A percentile compares a stretch with the other conserved stretches of the same genome.
Evolutionary conservation across 1,284 basidiomycete genomes (phyloP).

Genomic region (Apiotrichum siamense): DNA sequence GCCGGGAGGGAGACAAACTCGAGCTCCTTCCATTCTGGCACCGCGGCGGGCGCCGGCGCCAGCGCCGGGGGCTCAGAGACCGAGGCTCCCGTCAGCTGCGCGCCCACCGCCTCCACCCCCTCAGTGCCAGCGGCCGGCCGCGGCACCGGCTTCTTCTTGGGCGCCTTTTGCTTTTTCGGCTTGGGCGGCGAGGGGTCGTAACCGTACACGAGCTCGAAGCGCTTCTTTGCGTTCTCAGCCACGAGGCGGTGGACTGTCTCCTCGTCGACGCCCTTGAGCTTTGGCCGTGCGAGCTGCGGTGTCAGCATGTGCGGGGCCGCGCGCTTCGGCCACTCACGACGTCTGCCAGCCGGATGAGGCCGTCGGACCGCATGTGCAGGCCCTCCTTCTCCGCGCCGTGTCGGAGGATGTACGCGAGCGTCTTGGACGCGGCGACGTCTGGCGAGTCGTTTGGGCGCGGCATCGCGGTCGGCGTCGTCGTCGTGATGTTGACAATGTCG

Average conservation of each 20-base stretch:
- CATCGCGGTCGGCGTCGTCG: constrained; percentile 20
- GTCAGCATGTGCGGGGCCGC: neutral
- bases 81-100: neutral
- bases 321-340: constrained; percentile 56
- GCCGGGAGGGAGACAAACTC: constrained; percentile 27
- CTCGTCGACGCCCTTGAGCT: constrained; percentile 55
- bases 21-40: constrained; percentile 22
- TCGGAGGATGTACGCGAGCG: constrained; percentile 73
- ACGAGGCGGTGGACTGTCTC: constrained; percentile 65
- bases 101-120: neutral
- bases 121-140: constrained; percentile 3
- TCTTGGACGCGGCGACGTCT: constrained; percentile 60
- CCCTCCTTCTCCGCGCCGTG: constrained; percentile 75
- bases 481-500: neutral
- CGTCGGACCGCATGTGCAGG: constrained; percentile 67
- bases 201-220: constrained; percentile 66
- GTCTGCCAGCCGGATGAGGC: constrained; percentile 67
- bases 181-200: constrained; percentile 47
- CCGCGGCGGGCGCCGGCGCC: neutral
- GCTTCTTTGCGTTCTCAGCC: constrained; percentile 64
- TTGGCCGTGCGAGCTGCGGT: constrained; percentile 54
- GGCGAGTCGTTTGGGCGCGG: constrained; percentile 47
- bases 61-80: neutral
- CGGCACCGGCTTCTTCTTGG: constrained; percentile 24
- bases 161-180: constrained; percentile 22